These are phyloP conservation scores for Coemansia sp. DNA, from an alignment of 192 early-diverging fungal genomes.

Conservation along the genomic window DNA sequence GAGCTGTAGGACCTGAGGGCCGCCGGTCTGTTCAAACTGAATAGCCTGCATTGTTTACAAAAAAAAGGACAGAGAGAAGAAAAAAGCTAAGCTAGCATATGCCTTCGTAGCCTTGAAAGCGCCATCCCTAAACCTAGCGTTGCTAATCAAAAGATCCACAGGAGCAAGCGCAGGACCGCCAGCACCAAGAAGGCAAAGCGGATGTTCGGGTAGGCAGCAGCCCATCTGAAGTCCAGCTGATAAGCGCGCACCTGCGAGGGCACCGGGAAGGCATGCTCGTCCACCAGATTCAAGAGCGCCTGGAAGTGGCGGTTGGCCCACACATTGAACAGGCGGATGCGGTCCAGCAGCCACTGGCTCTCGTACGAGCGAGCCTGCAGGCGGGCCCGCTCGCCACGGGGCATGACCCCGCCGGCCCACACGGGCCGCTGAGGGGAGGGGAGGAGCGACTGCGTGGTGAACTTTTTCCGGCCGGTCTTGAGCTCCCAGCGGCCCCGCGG, in stretches of 20 bases:
- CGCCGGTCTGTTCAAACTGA: slow-evolving; percentile 57
- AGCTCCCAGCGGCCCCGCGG: slow-evolving; percentile 51
- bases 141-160: slow-evolving; percentile 20
- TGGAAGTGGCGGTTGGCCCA: slow-evolving; percentile 33
- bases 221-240: slow-evolving; percentile 42
- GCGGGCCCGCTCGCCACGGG: slow-evolving; percentile 1
- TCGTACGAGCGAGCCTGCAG: slow-evolving; percentile 48
- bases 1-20: slow-evolving; percentile 58
- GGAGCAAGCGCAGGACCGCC: slow-evolving; percentile 10
- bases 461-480: slow-evolving; percentile 45
- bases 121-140: no score
- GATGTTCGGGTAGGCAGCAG: slow-evolving; percentile 40
- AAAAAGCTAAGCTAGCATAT: no score
- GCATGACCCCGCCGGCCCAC: no score
- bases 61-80: not conserved
- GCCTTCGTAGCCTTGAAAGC: no score
- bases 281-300: slow-evolving; percentile 12
- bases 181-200: slow-evolving; percentile 25
- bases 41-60: slow-evolving; percentile 43
- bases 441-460: slow-evolving; percentile 41
- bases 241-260: slow-evolving; percentile 16
- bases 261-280: slow-evolving; percentile 8
- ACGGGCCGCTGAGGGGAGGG: slow-evolving; percentile 11
- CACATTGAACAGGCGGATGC: slow-evolving; percentile 16
- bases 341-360: slow-evolving; percentile 47